These are phyloP conservation scores for Sphagnum fallax DNA, from an alignment of 228 moss, liverwort and hornwort species.

Conservation along the genomic window DNA sequence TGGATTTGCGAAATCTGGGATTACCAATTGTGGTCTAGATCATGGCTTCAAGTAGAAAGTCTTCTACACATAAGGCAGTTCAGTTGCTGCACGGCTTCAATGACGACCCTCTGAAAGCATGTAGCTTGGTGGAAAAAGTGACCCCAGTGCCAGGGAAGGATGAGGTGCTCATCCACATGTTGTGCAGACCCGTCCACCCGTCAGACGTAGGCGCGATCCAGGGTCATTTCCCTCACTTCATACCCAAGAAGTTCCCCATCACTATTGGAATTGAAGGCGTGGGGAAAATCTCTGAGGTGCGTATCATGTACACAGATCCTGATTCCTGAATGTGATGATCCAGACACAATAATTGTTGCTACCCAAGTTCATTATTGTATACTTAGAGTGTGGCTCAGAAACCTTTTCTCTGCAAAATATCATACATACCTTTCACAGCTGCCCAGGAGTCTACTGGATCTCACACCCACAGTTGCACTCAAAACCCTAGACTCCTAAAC, in stretches of 20 bases:
- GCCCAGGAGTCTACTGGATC: not conserved
- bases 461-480: not conserved
- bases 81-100: slow-evolving; percentile 1
- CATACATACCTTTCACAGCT: not conserved
- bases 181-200: slow-evolving; percentile 27
- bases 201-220: slow-evolving; percentile 20
- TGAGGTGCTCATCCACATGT: slow-evolving; percentile 33
- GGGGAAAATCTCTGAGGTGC: slow-evolving; percentile 25
- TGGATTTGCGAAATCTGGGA: no score
- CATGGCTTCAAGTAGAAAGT: no score
- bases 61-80: slow-evolving; percentile 1
- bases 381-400: not conserved
- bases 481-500: not conserved
- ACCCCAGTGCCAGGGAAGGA: slow-evolving; percentile 17
- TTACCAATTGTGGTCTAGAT: no score
- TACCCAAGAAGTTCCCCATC: slow-evolving; percentile 15
- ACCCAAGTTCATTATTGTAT: not conserved
- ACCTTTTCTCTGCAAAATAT: not conserved
- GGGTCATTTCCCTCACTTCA: slow-evolving; percentile 17
- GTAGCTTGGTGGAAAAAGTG: slow-evolving; percentile 4
- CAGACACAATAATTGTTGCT: not conserved
- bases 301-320: not conserved
- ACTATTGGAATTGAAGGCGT: slow-evolving; percentile 33
- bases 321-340: not conserved
- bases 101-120: not conserved